These are phyloP conservation scores for Ceratocystis diversiconidia DNA, from an alignment of 2,329 filamentous ascomycete species.

Conservation along the genomic window DNA sequence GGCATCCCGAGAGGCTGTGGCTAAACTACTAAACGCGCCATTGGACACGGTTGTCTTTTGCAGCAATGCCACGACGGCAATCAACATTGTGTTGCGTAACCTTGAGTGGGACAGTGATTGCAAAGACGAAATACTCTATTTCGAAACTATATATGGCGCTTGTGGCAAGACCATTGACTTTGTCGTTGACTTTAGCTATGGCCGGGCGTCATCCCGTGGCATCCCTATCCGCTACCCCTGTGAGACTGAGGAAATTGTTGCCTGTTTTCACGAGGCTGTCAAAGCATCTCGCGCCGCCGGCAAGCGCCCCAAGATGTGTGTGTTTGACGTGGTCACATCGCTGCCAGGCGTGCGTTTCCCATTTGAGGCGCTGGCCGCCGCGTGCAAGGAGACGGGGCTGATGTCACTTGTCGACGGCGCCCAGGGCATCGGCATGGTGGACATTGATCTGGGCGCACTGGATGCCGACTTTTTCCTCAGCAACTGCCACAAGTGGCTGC, in stretches of 20 bases:
- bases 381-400: slow-evolving; percentile 53
- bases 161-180: slow-evolving; percentile 61
- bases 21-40: slow-evolving; percentile 51
- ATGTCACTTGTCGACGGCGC: slow-evolving; percentile 71
- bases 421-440: slow-evolving; percentile 68
- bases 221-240: slow-evolving; percentile 56
- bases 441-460: slow-evolving; percentile 49
- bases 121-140: slow-evolving; percentile 65
- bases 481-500: slow-evolving; percentile 89
- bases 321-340: slow-evolving; percentile 67
- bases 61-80: slow-evolving; percentile 62
- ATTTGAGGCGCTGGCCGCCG: slow-evolving; percentile 50
- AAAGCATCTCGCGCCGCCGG: slow-evolving; percentile 37
- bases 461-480: slow-evolving; percentile 76
- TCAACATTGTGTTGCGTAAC: slow-evolving; percentile 70
- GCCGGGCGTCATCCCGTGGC: slow-evolving; percentile 32
- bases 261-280: slow-evolving; percentile 46
- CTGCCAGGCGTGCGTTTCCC: slow-evolving; percentile 68
- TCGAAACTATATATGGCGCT: slow-evolving; percentile 63
- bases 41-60: slow-evolving; percentile 59
- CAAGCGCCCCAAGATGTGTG: slow-evolving; percentile 43
- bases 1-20: slow-evolving; percentile 48
- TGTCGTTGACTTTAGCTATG: slow-evolving; percentile 49
- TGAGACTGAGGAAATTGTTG: slow-evolving; percentile 51
- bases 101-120: slow-evolving; percentile 53